phyloP scores from a whole-genome alignment of 257 asterid species.

The Nicotiana knightiana region DNA sequence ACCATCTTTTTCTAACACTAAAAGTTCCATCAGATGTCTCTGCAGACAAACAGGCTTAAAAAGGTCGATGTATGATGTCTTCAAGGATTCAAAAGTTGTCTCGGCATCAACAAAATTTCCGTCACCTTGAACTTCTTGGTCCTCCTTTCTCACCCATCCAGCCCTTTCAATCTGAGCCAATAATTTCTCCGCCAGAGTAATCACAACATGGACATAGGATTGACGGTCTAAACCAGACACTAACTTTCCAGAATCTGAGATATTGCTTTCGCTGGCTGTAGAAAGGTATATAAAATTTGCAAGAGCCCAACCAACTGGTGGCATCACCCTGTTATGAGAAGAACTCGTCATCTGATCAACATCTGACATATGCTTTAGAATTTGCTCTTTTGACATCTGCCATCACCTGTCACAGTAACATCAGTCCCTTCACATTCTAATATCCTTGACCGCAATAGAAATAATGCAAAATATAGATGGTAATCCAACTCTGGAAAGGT shows the following conservation, averaged over 20 bases:
- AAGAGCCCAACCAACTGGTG: conserved; percentile 81
- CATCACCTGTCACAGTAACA: conserved; percentile 92
- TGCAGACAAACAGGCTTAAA: conserved; percentile 70
- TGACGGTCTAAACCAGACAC: conserved; percentile 48
- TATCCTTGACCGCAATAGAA: neutral
- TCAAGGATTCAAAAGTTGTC: conserved; percentile 42
- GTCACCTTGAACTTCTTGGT: conserved; percentile 39
- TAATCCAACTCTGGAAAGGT: neutral
- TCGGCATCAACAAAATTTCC: conserved; percentile 38
- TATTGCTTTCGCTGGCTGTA: conserved; percentile 37
- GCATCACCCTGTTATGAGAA: conserved; percentile 40
- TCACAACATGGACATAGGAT: conserved; percentile 56
- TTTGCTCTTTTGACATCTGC: conserved; percentile 78
- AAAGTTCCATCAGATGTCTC: conserved; percentile 73
- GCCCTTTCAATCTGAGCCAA: conserved; percentile 48
- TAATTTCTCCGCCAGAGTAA: conserved; percentile 55
- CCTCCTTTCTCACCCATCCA: conserved; percentile 30
- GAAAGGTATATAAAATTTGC: conserved; percentile 74
- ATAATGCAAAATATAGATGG: neutral
- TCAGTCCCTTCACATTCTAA: conserved; percentile 52
- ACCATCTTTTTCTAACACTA: conserved; percentile 38
- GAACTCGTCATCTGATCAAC: conserved; percentile 41
- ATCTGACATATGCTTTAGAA: conserved; percentile 54
- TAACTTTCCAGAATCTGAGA: conserved; percentile 52
- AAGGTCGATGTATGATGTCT: conserved; percentile 60